Evolutionary conservation across 768 basidiomycete genomes (phyloP).

Genomic region (Mycena kentingensis): DNA sequence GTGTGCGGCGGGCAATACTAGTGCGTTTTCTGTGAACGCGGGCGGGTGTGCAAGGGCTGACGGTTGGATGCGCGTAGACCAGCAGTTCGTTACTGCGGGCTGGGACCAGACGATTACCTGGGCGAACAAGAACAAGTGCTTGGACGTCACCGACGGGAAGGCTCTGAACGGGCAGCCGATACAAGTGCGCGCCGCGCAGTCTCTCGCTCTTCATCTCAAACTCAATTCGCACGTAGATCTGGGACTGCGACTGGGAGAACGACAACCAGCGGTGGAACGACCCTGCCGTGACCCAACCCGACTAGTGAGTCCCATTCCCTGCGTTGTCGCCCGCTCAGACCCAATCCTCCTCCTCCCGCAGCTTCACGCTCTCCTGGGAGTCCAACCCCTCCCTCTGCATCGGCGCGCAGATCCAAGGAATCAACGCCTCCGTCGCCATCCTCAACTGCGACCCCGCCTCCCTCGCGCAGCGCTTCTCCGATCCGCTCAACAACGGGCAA

Average conservation of each 20-base stretch:
- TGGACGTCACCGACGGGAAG: background rate
- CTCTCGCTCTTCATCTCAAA: background rate
- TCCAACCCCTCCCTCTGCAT: slow-evolving; percentile 3
- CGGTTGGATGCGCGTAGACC: slow-evolving; percentile 8
- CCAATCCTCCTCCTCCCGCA: no score
- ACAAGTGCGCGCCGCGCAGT: background rate
- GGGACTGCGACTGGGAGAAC: background rate
- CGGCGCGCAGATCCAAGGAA: slow-evolving; percentile 1
- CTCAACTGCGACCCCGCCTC: background rate
- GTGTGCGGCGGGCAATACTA: slow-evolving; percentile 22
- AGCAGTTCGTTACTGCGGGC: slow-evolving; percentile 13
- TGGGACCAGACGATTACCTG: slow-evolving; percentile 13
- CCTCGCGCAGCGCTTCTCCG: background rate
- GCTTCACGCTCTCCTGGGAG: background rate
- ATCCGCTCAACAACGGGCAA: background rate
- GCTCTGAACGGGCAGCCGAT: background rate
- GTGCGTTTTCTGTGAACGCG: slow-evolving; percentile 11
- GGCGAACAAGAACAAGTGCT: slow-evolving; percentile 14
- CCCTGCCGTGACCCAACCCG: background rate
- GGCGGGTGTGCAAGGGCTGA: slow-evolving; percentile 3
- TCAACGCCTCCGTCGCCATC: background rate
- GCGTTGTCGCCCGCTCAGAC: background rate
- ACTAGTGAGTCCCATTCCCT: background rate
- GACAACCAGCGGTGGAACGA: background rate
- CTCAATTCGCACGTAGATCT: background rate